Base-by-base conservation (phyloP, 2,329 filamentous ascomycete species). In the Ophiosphaerella korrae region DNA sequence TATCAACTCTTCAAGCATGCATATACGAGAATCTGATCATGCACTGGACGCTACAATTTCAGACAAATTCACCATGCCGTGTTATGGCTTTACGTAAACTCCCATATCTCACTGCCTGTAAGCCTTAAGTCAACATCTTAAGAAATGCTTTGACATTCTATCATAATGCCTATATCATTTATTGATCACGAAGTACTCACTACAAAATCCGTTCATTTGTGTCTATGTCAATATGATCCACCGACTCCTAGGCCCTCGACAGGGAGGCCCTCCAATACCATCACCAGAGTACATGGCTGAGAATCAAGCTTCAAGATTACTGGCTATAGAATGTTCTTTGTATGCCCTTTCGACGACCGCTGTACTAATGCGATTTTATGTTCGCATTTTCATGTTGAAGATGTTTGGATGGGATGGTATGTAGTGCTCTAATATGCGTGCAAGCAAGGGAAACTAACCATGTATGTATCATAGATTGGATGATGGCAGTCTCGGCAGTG, bases 271-370 rank as follows among this genome's bases (percentile, higher is more conserved):
- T 13, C 56, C 56, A 33, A 33, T 18, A n/a, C 51, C 21, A 8
- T 56, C 68, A 43, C 58, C 64, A 43, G 64, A 66, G 21, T 71
- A 74, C 52, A 64, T 73, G 6, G 55, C 65, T 4, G 74, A 78
- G 42, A 67, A 75, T 43, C 69, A 67, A 41, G 66, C 66, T 2
- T 52, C 59, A n/a, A 62, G 60, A 6, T 67, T 80, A 18, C 58
- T 80, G 24, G 72, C 68, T 2, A 72, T 77, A 11, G 74, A 75
- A 14, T 53, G 74, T 12, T 51, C 73, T 1, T 61, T 80, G 21
- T 73, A 75, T 6, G 63, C 65, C 1, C 38, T 78, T 14, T 73
- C 59, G 3, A 54, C 54, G 18, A 18, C 41, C 13, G 50, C 49
- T 4, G 47, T 63, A 35, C 43, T 64, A 29, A 23, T 60, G 39